Base-by-base conservation (phyloP, 2,329 filamentous ascomycete species). In the Myriosclerotinia scirpicola region DNA sequence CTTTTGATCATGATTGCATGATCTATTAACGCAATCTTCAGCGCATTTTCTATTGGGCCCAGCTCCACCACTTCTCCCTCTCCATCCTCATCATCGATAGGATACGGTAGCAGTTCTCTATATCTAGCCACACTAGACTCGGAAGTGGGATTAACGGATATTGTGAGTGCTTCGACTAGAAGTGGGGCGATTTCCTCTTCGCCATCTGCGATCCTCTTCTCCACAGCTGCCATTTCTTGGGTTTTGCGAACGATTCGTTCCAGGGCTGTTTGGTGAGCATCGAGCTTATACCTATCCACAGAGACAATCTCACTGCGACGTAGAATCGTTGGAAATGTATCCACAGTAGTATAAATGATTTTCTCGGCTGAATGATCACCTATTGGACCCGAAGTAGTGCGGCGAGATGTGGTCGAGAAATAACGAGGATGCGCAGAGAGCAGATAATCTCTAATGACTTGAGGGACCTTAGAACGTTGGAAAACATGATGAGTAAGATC, bases 211-310 rank as follows among this genome's bases (percentile, higher is more conserved):
- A 94, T 82, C 60, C 88, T 87, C 76, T 89, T 91, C 76, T 96
- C 92, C 1, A 97, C 81, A 0, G 84, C 79, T 1, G 86, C 82
- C 80, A 98, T 86, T 78, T 98, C 94, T 67, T 91, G 87, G 0
- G 94, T 96, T 81, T 97, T 97, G 67, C 93, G 87, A 73, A 92
- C 89, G 42, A 95, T 94, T 20, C 94, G 88, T 77, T 98, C 94
- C 68, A 98, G 82, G 0, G 90, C 94, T n/a, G 92, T 93, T 78
- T 97, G 90, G 67, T 95, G 82, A 8, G 93, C 88, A 42, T 85
- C 85, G 36, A 97, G 81, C 14, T 83, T 83, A 22, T 74, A 59
- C 9, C 89, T 88, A 22, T 88, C 85, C 1, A 85, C 82, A 8
- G 86, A 81, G 17, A 96, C 80, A 68, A 98, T 90, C 79, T 97